Base-by-base conservation (phyloP, 179 eudicot species). In the Beta macrorhiza region DNA sequence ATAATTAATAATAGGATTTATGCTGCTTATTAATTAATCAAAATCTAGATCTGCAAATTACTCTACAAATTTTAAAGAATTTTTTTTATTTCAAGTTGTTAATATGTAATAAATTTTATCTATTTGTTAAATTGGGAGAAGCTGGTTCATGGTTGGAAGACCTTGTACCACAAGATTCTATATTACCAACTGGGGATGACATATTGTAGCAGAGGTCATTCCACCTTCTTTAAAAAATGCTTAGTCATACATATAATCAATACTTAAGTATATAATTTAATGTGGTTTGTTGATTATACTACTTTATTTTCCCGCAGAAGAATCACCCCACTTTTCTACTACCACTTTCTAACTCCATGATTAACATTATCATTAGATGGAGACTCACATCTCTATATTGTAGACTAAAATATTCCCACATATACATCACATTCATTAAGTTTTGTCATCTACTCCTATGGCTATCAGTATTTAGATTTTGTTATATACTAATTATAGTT, bases 321-420 rank as follows among this genome's bases (percentile, higher is more conserved):
- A 71, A 44, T 19, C 25, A 47, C n/a, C 74, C 25, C 53, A n/a
- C 57, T n/a, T 71, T 71, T 44, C 13, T 68, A 42, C 22, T 71
- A 71, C 29, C 32, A 49, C 53, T 69, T 17, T 52, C 32, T 25
- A 9, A 74, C 64, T 56, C 52, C 67, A 75, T 75, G 47, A 75
- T 72, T 72, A 37, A 58, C 78, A 59, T 75, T 58, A 59, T 75
- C 52, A 58, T 75, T 75, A 29, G 78, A 55, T 57, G 22, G 22
- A 75, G 63, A 73, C 49, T 37, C 67, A 32, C 47, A 13, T 67
- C 19, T 6, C 14, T 25, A 67, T 67, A 32, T 67, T 7, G 8
- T 58, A 64, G 10, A 29, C 1, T 7, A 12, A 32, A 14, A 67
- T 67, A 16, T 32, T 16, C n/a, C 42, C 52, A 75, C 51, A 57